phyloP scores from a whole-genome alignment of 805 yeast species.

The Priceomyces castillae region DNA sequence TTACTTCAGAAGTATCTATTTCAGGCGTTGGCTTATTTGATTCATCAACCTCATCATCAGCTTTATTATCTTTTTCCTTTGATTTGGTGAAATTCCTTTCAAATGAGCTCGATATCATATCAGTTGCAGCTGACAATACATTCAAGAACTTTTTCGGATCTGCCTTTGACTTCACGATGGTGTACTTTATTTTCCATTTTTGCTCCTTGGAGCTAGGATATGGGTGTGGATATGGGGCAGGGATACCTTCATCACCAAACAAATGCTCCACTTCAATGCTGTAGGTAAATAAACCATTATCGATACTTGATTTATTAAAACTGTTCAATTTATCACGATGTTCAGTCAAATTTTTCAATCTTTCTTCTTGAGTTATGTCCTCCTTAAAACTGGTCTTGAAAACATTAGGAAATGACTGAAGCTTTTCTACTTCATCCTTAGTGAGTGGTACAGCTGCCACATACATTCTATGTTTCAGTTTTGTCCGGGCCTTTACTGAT shows the following conservation, averaged over 20 bases:
- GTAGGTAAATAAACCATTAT: conserved; percentile 21
- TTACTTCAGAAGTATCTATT: conserved; percentile 1
- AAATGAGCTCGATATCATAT: conserved; percentile 7
- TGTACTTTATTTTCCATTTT: conserved; percentile 22
- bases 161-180: conserved; percentile 13
- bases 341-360: conserved; percentile 20
- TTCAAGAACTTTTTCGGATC: conserved; percentile 11
- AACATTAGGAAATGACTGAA: conserved; percentile 24
- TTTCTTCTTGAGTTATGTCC: conserved; percentile 20
- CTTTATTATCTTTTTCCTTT: background rate
- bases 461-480: conserved; percentile 12
- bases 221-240: conserved; percentile 14
- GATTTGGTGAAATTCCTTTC: conserved; percentile 3
- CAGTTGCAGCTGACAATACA: conserved; percentile 6
- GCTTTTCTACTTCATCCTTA: conserved; percentile 15
- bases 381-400: conserved; percentile 33
- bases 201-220: conserved; percentile 23
- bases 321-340: conserved; percentile 24
- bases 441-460: conserved; percentile 31
- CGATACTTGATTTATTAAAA: conserved; percentile 21
- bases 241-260: conserved; percentile 15
- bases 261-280: conserved; percentile 19
- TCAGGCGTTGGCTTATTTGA: conserved; percentile 4
- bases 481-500: conserved; percentile 7
- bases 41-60: background rate